Conservation (phyloP, 805 yeast genomes). For the Tetrapisispora pingtungensis region DNA sequence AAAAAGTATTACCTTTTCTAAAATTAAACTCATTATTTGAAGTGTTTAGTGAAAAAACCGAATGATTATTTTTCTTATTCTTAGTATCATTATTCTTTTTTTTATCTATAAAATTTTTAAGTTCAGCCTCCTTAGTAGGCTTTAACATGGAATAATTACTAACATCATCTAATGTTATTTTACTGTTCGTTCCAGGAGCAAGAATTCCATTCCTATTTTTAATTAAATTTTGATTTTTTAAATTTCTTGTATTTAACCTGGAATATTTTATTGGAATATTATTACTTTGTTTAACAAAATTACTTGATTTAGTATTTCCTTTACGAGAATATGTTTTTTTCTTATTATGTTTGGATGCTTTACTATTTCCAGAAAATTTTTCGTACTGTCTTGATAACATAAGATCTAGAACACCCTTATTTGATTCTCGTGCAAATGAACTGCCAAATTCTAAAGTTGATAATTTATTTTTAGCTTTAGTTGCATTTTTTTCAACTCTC, state of each 20-base stretch:
- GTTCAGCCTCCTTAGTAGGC: too few species aligned
- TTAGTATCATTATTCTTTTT: background rate
- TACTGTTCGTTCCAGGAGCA: too few species aligned
- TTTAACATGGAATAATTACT: too few species aligned
- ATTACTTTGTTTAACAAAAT: background rate
- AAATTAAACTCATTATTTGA: conserved; percentile 3
- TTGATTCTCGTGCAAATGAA: conserved; percentile 4
- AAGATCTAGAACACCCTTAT: conserved; percentile 7
- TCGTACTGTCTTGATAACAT: conserved; percentile 9
- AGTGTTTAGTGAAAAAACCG: background rate
- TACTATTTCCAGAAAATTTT: too few species aligned
- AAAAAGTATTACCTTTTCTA: conserved; percentile 15
- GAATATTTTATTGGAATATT: background rate
- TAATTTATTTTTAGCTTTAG: too few species aligned
- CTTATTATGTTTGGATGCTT: background rate
- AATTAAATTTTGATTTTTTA: background rate
- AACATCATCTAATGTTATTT: too few species aligned
- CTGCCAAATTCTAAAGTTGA: background rate
- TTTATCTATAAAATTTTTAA: too few species aligned
- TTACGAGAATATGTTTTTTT: background rate
- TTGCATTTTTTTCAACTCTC: too few species aligned
- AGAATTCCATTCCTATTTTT: too few species aligned
- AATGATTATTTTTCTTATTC: conserved; percentile 1
- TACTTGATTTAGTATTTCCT: background rate
- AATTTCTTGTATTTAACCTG: background rate